A percentile compares a stretch with the other conserved stretches of the same genome.
Conservation (phyloP, 345 rosid genomes). For the Bruguiera gymnorhiza region DNA sequence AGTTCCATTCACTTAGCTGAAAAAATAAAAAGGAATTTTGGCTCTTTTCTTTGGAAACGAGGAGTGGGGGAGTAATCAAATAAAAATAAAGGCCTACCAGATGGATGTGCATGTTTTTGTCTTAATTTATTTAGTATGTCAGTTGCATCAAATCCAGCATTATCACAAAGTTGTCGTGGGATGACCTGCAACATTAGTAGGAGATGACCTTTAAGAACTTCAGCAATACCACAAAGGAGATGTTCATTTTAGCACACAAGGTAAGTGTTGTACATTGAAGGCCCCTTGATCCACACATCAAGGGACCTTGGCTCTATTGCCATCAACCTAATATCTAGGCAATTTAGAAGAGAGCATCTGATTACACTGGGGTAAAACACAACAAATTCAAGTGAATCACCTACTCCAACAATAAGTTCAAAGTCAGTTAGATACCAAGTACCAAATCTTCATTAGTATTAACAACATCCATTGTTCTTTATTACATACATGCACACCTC, state of each 20-base stretch:
- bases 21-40: too few relatives aligned
- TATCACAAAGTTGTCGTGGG: slow-evolving; percentile 94
- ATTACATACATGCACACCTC: neutral
- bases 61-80: neutral
- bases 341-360: too few relatives aligned
- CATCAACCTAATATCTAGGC: too few relatives aligned
- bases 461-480: neutral
- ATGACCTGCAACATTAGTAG: slow-evolving; percentile 56
- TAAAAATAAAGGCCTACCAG: slow-evolving; percentile 46
- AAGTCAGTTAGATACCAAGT: neutral
- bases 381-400: neutral
- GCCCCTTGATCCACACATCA: too few relatives aligned
- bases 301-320: too few relatives aligned
- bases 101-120: slow-evolving; percentile 89
- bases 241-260: too few relatives aligned
- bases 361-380: neutral
- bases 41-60: too few relatives aligned
- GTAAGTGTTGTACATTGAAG: too few relatives aligned
- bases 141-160: slow-evolving; percentile 99
- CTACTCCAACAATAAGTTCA: neutral
- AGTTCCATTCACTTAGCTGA: too few relatives aligned
- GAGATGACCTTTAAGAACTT: neutral
- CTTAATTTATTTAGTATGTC: slow-evolving; percentile 95
- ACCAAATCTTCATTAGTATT: too few relatives aligned
- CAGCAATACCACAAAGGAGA: too few relatives aligned